Base-by-base conservation (phyloP, 306 rosid genomes). In the Carpinus viminea region DNA sequence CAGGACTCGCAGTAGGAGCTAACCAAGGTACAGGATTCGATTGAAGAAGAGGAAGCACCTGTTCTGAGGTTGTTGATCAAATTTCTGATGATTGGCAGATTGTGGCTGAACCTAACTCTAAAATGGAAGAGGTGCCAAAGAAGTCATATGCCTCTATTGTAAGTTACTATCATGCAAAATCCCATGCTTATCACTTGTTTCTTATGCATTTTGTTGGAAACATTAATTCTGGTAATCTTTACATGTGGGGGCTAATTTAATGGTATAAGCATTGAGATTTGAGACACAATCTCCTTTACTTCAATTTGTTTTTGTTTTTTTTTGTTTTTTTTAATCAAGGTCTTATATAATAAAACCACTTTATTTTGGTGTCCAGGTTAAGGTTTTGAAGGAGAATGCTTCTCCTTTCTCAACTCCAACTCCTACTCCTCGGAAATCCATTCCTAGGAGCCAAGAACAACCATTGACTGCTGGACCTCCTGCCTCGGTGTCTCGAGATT, bases 381-480 rank as follows among this genome's bases (percentile, higher is more conserved):
- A 84, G 89, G 94, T 84, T 82, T 80, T 74, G 87, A 91, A 88
- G 83, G 92, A 83, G 82, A 86, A 61, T 45, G 76, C 81, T 21
- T 31, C 41, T 62, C 78, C 83, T 12, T 76, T 87, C 73, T 66
- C 89, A 10, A 50, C 84, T 56, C n/a, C 77, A 41, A 46, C 85
- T 26, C 46, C 88, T 74, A 57, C 80, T 84, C 55, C 85, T 73
- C 75, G n/a, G n/a, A 87, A 80, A 82, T 26, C 87, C 78, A 73
- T 75, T 26, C 66, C 62, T 7, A 91, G 84, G 89, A 84, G 68
- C 82, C 87, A 75, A 74, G 92, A 88, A 68, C 87, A 76, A 13
- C 89, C 79, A 68, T 74, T 26, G 71, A 26, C 70, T 75, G 79
- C 78, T 83, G 86, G 88, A 79, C 82, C 88, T 75, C 75, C 89